phyloP scores from a whole-genome alignment of 1,139 yeast genomes.

The Protomyces lactucae-debilis region DNA sequence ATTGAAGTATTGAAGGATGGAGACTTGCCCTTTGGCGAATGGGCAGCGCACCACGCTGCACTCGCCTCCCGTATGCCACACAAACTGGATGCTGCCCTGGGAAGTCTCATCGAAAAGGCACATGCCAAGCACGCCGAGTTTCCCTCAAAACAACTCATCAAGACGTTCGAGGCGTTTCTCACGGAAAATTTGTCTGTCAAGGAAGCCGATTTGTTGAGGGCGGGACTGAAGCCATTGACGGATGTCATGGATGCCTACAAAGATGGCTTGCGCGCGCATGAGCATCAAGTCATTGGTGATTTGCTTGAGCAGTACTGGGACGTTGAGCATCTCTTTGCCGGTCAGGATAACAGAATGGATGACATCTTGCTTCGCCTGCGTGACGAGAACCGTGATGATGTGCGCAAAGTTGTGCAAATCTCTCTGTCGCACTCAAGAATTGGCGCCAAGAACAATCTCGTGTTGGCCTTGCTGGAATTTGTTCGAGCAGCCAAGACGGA shows the following conservation, averaged over 20 bases:
- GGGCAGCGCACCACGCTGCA: constrained; percentile 82
- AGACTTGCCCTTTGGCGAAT: constrained; percentile 86
- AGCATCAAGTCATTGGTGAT: constrained; percentile 64
- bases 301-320: constrained; percentile 67
- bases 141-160: constrained; percentile 81
- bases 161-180: constrained; percentile 54
- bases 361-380: constrained; percentile 72
- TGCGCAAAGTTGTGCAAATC: constrained; percentile 63
- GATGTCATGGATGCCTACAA: constrained; percentile 66
- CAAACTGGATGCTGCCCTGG: constrained; percentile 64
- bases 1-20: constrained; percentile 69
- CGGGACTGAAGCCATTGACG: constrained; percentile 65
- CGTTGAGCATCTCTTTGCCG: constrained; percentile 73
- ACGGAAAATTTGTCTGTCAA: constrained; percentile 44
- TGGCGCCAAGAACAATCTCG: constrained; percentile 84
- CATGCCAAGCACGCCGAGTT: constrained; percentile 70
- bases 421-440: constrained; percentile 89
- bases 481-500: constrained; percentile 53
- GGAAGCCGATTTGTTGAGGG: constrained; percentile 50
- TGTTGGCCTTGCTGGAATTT: constrained; percentile 64
- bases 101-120: constrained; percentile 54
- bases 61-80: constrained; percentile 83
- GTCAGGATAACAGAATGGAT: constrained; percentile 72
- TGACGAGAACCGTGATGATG: constrained; percentile 76
- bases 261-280: constrained; percentile 78